A percentile compares a stretch with the other conserved stretches of the same genome.
Evolutionary conservation across 768 basidiomycete genomes (phyloP).

Genomic region (Lactifluus piperatus): DNA sequence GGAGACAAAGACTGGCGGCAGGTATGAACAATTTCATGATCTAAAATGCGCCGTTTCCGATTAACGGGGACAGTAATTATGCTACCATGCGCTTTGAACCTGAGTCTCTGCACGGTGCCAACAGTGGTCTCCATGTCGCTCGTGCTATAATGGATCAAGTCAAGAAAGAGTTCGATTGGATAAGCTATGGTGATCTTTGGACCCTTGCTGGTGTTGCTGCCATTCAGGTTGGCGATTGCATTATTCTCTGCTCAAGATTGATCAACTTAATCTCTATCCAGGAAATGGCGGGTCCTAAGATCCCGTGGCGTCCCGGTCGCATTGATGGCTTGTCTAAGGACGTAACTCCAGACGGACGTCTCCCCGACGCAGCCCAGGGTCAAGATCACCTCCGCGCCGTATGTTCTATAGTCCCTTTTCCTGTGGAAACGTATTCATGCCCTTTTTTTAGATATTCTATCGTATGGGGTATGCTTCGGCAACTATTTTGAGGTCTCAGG

Average conservation of each 20-base stretch:
- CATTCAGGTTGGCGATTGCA: slow-evolving; percentile 44
- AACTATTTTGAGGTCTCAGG: neutral
- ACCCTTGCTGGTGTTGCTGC: slow-evolving; percentile 91
- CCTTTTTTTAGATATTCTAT: slow-evolving; percentile 57
- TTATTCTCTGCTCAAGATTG: neutral
- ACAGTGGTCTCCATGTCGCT: slow-evolving; percentile 74
- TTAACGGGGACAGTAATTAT: slow-evolving; percentile 58
- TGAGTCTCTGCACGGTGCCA: slow-evolving; percentile 76
- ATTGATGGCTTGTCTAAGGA: slow-evolving; percentile 75
- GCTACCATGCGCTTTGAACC: slow-evolving; percentile 98
- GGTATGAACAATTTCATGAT: slow-evolving; percentile 33
- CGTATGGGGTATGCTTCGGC: slow-evolving; percentile 59
- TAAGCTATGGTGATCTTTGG: slow-evolving; percentile 95
- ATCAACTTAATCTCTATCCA: slow-evolving; percentile 22
- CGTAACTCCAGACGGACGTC: slow-evolving; percentile 79
- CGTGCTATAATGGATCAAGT: slow-evolving; percentile 78
- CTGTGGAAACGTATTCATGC: neutral
- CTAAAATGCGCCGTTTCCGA: slow-evolving; percentile 6
- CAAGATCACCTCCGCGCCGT: slow-evolving; percentile 77
- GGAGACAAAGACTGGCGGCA: slow-evolving; percentile 66
- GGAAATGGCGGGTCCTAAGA: slow-evolving; percentile 88
- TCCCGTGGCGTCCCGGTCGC: slow-evolving; percentile 91
- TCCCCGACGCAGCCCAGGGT: slow-evolving; percentile 81
- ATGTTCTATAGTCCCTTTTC: slow-evolving; percentile 22
- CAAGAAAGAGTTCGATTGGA: slow-evolving; percentile 86